Percentiles rank a stretch among this genome's conserved stretches.
Conservation (phyloP, 768 basidiomycete genomes). For the Lepiota brunneoincarnata region DNA sequence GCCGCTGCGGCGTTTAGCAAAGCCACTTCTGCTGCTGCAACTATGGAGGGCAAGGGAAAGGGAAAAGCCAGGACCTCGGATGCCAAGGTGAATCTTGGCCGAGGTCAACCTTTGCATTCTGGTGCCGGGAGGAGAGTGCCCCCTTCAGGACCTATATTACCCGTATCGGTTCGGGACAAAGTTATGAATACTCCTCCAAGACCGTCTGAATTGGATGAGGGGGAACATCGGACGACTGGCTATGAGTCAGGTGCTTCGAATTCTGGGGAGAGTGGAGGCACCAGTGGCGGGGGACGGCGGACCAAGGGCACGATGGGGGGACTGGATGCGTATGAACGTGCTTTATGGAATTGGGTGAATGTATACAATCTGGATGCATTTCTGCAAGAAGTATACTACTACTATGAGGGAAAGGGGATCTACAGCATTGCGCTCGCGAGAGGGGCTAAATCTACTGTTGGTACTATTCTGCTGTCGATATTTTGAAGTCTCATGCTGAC, state of each 20-base stretch:
- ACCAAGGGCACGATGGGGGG: conserved; percentile 56
- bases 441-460: conserved; percentile 92
- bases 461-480: conserved; percentile 31
- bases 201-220: conserved; percentile 59
- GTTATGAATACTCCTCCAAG: conserved; percentile 49
- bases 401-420: conserved; percentile 96
- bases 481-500: conserved; percentile 19
- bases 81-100: conserved; percentile 19
- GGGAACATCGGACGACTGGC: conserved; percentile 25
- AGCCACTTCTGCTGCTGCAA: conserved; percentile 29
- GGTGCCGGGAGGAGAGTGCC: conserved; percentile 27
- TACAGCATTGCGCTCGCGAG: conserved; percentile 91
- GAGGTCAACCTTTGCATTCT: conserved; percentile 54
- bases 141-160: conserved; percentile 22
- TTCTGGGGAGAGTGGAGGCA: conserved; percentile 23
- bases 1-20: conserved; percentile 20
- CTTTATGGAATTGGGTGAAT: conserved; percentile 99
- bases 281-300: conserved; percentile 29
- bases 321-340: conserved; percentile 82
- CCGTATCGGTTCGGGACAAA: conserved; percentile 14
- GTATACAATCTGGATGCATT: conserved; percentile 96
- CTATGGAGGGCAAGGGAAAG: conserved; percentile 21
- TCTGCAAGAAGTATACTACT: conserved; percentile 91
- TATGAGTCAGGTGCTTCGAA: conserved; percentile 13
- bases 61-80: conserved; percentile 17